Evolutionary conservation across 2,329 filamentous ascomycete species (phyloP).

Genomic region (Sclerotinia minor): DNA sequence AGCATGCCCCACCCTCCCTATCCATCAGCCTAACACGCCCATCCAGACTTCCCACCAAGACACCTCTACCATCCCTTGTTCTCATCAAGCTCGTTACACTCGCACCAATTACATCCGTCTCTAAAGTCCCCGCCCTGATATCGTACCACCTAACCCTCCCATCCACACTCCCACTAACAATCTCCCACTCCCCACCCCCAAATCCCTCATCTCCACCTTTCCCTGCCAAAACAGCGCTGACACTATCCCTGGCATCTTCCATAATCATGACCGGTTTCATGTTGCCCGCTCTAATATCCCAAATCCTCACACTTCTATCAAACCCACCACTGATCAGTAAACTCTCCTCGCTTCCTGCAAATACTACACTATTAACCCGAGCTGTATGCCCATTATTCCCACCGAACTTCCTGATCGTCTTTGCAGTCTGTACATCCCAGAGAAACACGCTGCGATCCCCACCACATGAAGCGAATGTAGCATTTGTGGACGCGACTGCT

Average conservation of each 20-base stretch:
- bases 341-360: conserved; percentile 73
- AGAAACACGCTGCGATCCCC: conserved; percentile 90
- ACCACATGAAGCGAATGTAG: conserved; percentile 81
- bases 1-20: conserved; percentile 67
- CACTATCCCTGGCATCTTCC: conserved; percentile 69
- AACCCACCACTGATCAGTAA: conserved; percentile 73
- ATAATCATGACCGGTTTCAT: conserved; percentile 71
- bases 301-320: conserved; percentile 74
- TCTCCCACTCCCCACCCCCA: conserved; percentile 65
- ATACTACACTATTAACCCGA: conserved; percentile 75
- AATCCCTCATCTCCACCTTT: conserved; percentile 61
- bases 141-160: conserved; percentile 82
- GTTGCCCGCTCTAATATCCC: conserved; percentile 58
- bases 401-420: conserved; percentile 73
- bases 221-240: conserved; percentile 47
- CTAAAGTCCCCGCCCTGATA: conserved; percentile 69
- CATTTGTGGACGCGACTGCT: conserved; percentile 72
- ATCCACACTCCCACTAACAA: conserved; percentile 80
- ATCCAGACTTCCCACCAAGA: conserved; percentile 76
- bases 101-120: conserved; percentile 68
- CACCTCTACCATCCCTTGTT: conserved; percentile 69
- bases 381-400: conserved; percentile 48
- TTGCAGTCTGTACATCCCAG: conserved; percentile 86
- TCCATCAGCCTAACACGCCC: conserved; percentile 79
- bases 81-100: conserved; percentile 74